Base-by-base conservation (phyloP, 306 rosid species). In the Vicia faba region DNA sequence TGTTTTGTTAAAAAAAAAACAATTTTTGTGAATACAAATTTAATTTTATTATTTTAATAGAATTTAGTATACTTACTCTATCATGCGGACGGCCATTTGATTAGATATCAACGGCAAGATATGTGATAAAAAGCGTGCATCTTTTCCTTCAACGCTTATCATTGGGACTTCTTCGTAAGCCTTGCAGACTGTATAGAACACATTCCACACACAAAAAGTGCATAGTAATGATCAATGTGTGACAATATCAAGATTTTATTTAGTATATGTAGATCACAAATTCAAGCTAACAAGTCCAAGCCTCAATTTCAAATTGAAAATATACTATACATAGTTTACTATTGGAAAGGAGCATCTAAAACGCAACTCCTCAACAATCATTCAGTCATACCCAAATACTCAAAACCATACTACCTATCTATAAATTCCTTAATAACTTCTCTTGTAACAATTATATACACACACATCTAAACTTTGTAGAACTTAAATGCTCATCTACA, bases 301-400 rank as follows among this genome's bases (percentile, higher is more conserved):
- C 66, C 39, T 66, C 43, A 36, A 66, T 66, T 70, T 13, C 57
- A 66, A 61, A 78, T 63, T 67, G 12, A 43, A 74, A 63, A 74
- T 35, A 77, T 20, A 43, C 61, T 7, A 25, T 36, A 50, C 56
- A 74, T 19, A 59, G 46, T 71, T 25, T 43, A 54, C 69, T 67
- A 28, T 55, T 50, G 49, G 70, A 76, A 76, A 77, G 87, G 78
- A 85, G 88, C 61, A 69, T 76, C 79, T 46, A 87, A 83, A 79
- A 83, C 79, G 35, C 73, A 77, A 82, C 86, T 85, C 89, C 87
- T 86, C 80, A 31, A 61, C 70, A 65, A 84, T 76, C 71, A 68
- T 54, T 66, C 31, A 65, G 82, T 76, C 71, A 68, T 49, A 69
- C 31, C 19, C 70, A 29, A 46, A 64, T 11, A 14, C 64, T 60